Conservation (phyloP, 176 grass and related monocot genomes). For the Guadua angustifolia region DNA sequence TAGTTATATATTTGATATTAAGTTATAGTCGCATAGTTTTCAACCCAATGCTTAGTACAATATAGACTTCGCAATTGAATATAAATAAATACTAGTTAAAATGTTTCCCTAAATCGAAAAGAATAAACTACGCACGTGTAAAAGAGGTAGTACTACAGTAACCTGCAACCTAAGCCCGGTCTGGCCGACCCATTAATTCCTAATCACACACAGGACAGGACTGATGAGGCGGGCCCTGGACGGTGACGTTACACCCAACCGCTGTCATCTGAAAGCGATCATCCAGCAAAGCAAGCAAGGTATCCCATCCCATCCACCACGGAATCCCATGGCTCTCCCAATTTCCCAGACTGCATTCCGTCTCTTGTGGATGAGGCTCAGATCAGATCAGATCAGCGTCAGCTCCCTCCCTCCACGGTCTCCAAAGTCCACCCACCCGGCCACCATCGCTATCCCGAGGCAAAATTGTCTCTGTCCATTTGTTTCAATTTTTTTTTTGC, state of each 20-base stretch:
- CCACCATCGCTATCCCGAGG: too few relatives aligned
- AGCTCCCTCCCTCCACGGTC: not conserved
- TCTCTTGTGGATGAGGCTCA: not conserved
- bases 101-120: too few relatives aligned
- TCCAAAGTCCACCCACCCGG: conserved; percentile 36
- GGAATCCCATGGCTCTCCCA: conserved; percentile 9
- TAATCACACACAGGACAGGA: conserved; percentile 20
- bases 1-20: too few relatives aligned
- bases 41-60: too few relatives aligned
- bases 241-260: not conserved
- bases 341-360: not conserved
- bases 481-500: too few relatives aligned
- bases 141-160: too few relatives aligned
- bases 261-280: conserved; percentile 8
- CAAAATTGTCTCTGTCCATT: too few relatives aligned
- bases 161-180: not conserved
- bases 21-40: too few relatives aligned
- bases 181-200: not conserved
- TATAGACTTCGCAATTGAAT: too few relatives aligned
- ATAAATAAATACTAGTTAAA: too few relatives aligned
- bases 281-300: conserved; percentile 10
- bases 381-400: not conserved
- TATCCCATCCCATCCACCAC: not conserved
- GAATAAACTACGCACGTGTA: too few relatives aligned
- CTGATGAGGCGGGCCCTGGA: not conserved